Evolutionary conservation across 2,329 filamentous ascomycete species (phyloP).

Genomic region (Colletotrichum sp.): DNA sequence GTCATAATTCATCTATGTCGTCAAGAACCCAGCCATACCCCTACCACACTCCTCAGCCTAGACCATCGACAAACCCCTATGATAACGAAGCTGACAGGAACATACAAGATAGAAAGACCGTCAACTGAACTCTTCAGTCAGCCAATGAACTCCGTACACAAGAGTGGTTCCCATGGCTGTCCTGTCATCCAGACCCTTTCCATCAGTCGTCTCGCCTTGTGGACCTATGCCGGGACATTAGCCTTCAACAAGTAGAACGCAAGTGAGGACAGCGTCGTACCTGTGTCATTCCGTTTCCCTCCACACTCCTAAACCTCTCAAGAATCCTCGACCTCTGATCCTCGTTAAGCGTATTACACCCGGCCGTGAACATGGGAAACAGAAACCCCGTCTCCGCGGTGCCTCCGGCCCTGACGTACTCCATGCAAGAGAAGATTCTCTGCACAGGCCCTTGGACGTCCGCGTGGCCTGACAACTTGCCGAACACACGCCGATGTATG

Average conservation of each 20-base stretch:
- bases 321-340: conserved; percentile 65
- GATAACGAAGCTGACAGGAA: not conserved
- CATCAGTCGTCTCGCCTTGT: conserved; percentile 68
- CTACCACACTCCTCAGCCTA: not conserved
- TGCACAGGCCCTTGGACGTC: conserved; percentile 68
- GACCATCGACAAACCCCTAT: not conserved
- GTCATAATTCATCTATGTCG: not conserved
- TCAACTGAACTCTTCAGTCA: conserved; percentile 35
- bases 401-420: conserved; percentile 67
- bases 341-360: conserved; percentile 70
- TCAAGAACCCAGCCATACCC: not conserved
- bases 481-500: conserved; percentile 74
- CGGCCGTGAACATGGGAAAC: conserved; percentile 85
- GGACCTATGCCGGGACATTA: conserved; percentile 44
- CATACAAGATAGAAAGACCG: not conserved
- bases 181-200: conserved; percentile 72
- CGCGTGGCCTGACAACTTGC: conserved; percentile 58
- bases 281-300: conserved; percentile 79
- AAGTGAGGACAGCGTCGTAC: conserved; percentile 43
- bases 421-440: conserved; percentile 67
- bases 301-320: conserved; percentile 69
- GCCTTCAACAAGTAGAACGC: not conserved
- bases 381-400: conserved; percentile 77
- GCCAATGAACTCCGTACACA: conserved; percentile 72
- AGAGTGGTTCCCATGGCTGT: conserved; percentile 71